phyloP scores from a whole-genome alignment of 2,329 filamentous ascomycete genomes.

The Fonsecaea pedrosoi region DNA sequence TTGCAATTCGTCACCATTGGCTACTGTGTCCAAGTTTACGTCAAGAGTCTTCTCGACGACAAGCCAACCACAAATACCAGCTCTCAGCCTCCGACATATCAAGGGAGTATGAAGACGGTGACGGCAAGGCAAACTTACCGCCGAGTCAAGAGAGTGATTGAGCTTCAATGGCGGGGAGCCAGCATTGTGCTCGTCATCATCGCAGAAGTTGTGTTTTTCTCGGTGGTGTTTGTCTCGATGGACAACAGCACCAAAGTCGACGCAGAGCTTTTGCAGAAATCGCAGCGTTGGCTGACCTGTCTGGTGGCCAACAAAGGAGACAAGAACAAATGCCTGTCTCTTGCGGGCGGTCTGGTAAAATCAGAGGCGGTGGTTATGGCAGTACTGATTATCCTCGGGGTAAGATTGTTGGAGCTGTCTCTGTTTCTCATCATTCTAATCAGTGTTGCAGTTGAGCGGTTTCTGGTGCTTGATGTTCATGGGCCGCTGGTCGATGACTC shows the following conservation, averaged over 20 bases:
- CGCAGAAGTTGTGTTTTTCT: conserved; percentile 90
- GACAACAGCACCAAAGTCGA: conserved; percentile 71
- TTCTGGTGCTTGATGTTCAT: conserved; percentile 84
- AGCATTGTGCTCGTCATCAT: conserved; percentile 88
- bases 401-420: conserved; percentile 53
- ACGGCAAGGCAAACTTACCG: conserved; percentile 87
- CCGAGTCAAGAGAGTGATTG: conserved; percentile 82
- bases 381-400: conserved; percentile 79
- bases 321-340: conserved; percentile 69
- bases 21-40: conserved; percentile 95
- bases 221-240: conserved; percentile 86
- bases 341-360: conserved; percentile 69
- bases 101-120: conserved; percentile 76
- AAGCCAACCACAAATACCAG: conserved; percentile 68
- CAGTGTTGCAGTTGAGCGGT: conserved; percentile 70
- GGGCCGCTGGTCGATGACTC: conserved; percentile 81
- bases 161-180: conserved; percentile 93
- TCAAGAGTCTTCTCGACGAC: conserved; percentile 79
- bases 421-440: conserved; percentile 40
- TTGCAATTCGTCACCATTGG: conserved; percentile 83
- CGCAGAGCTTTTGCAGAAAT: conserved; percentile 62
- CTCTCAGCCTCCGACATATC: conserved; percentile 76
- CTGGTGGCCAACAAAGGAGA: conserved; percentile 65
- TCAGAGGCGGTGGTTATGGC: conserved; percentile 79
- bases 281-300: conserved; percentile 73